A percentile compares a stretch with the other conserved stretches of the same genome.
Conservation (phyloP, 2,329 filamentous ascomycete genomes). For the Exutisphaerella laricina region DNA sequence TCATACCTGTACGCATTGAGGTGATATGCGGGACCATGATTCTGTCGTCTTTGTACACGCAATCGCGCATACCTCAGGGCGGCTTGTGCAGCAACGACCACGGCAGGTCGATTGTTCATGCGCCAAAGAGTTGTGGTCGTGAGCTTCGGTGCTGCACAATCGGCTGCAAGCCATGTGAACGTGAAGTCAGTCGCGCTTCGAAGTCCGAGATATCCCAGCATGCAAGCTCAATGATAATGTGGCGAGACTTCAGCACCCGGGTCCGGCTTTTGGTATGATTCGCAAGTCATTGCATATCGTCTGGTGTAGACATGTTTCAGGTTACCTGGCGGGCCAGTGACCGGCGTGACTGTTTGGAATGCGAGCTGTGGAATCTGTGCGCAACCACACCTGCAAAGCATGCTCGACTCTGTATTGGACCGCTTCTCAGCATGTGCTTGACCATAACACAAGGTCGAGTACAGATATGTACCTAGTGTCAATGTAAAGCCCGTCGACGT, state of each 20-base stretch:
- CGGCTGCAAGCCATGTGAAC: background rate
- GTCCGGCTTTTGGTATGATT: background rate
- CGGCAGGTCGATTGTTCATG: background rate
- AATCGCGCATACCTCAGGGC: background rate
- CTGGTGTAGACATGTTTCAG: background rate
- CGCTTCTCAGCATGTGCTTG: too few species aligned
- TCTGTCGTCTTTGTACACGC: background rate
- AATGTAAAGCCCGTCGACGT: too few species aligned
- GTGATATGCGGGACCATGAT: too few species aligned
- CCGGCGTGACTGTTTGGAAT: too few species aligned
- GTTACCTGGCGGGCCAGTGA: too few species aligned
- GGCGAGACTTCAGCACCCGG: background rate
- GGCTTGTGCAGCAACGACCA: background rate
- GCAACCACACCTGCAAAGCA: too few species aligned
- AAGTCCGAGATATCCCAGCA: background rate
- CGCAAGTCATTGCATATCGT: background rate
- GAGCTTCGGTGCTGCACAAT: too few species aligned
- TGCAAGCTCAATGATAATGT: background rate
- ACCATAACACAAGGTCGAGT: too few species aligned
- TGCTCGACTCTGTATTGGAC: too few species aligned
- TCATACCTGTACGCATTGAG: too few species aligned
- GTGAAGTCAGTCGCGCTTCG: background rate
- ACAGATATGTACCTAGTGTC: too few species aligned
- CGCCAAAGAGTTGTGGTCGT: background rate
- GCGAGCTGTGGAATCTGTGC: too few species aligned